Percentiles rank a stretch among this genome's conserved stretches.
phyloP scores from a whole-genome alignment of 208 protist genomes.

The Leishmania tarentolae region DNA sequence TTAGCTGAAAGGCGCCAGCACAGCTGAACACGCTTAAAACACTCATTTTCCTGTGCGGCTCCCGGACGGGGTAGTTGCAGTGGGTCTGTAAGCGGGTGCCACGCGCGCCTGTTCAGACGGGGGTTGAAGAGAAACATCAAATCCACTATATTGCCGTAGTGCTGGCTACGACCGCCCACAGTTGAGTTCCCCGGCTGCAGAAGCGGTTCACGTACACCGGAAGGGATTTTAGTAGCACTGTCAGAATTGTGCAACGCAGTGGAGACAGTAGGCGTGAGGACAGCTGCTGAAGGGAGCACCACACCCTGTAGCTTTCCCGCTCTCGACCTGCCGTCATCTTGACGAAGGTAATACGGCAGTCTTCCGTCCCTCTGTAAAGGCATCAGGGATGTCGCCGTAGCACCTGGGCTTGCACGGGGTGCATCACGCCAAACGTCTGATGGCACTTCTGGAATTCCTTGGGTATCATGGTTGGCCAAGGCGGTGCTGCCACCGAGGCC shows the following conservation, averaged over 20 bases:
- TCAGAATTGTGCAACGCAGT: neutral
- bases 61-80: neutral
- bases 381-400: neutral
- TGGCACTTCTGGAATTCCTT: neutral
- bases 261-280: neutral
- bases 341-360: slow-evolving; percentile 63
- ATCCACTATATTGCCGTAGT: slow-evolving; percentile 29
- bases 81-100: slow-evolving; percentile 30
- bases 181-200: neutral
- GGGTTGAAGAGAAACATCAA: slow-evolving; percentile 27
- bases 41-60: neutral
- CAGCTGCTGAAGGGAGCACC: slow-evolving; percentile 1
- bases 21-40: slow-evolving; percentile 18
- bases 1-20: slow-evolving; percentile 26
- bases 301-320: slow-evolving; percentile 13
- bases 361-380: slow-evolving; percentile 10
- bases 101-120: slow-evolving; percentile 19
- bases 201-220: slow-evolving; percentile 1
- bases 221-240: neutral
- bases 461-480: neutral
- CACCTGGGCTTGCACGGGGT: neutral
- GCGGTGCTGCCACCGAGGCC: neutral
- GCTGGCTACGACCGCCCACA: neutral
- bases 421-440: neutral
- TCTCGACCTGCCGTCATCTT: neutral